Base-by-base conservation (phyloP, 768 basidiomycete genomes). In the Lactifluus pinguis region DNA sequence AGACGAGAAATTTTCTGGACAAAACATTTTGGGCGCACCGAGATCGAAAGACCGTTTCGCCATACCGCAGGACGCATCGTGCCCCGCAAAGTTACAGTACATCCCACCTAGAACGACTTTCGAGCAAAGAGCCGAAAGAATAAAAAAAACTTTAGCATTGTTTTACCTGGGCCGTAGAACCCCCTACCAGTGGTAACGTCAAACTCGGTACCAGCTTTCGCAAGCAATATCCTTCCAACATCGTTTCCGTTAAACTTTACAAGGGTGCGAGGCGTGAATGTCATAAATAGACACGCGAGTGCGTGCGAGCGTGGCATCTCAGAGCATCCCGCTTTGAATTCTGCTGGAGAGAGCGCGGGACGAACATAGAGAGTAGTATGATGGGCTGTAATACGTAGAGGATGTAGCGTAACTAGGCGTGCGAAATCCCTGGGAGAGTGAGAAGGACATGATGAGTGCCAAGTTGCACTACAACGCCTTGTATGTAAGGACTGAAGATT, bases 61-160 rank as follows among this genome's bases (percentile, higher is more conserved):
- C 90, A 98, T 95, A 5, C 95, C 95, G 41, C 95, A 78, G 15
- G 92, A 95, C 1, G 95, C 95, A 74, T 99, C 95, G 52, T 94
- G 75, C 6, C 95, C 97, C 3, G 97, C 95, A 77, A 99, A 98
- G 73, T 95, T 95, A 32, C 92, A 94, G 69, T 98, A 98, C 82
- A 94, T 92, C 0, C 95, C 95, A 68, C 85, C 95, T 97, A 32
- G 48, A 49, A 30, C 9, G 1, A 29, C 15, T 7, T 7, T 17
- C n/a, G n/a, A n/a, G n/a, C n/a, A n/a, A n/a, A n/a, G n/a, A n/a
- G n/a, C n/a, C n/a, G n/a, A n/a, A n/a, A n/a, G n/a, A n/a, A n/a
- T n/a, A n/a, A n/a, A n/a, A n/a, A n/a, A n/a, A n/a, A n/a, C n/a
- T n/a, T n/a, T n/a, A n/a, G n/a, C n/a, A n/a, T n/a, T n/a, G n/a